Base-by-base conservation (phyloP, 2,329 filamentous ascomycete species). In the Grosmannia penicillata region DNA sequence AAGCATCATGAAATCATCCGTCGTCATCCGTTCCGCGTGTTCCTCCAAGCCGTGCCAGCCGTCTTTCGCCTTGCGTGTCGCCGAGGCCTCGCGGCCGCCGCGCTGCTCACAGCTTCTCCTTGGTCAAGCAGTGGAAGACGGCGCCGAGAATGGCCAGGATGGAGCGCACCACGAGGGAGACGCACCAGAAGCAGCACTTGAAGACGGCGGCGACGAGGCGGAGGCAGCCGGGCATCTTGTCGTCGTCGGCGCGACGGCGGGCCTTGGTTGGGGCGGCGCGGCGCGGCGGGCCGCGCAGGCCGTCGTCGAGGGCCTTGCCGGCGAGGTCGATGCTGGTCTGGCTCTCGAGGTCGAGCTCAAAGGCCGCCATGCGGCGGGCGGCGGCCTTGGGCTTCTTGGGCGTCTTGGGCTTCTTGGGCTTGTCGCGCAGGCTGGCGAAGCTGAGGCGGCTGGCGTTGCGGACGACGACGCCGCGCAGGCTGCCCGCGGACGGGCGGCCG, bases 321-420 rank as follows among this genome's bases (percentile, higher is more conserved):
- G 56, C 55, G 14, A 63, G 48, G 45, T 63, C 68, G 29, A 46
- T 39, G 38, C 61, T 64, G 7, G 61, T 58, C 54, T 78, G 75
- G 50, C 73, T 78, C 55, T 78, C 75, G 6, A 79, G 53, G 46
- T 79, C 75, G 27, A 78, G 56, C 52, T 72, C 75, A 41, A 77
- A 69, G 47, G 69, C 65, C 46, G 76, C 69, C 50, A 71, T 62
- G 45, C 61, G 63, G 53, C 53, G 39, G 34, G 24, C 28, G n/a
- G 27, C 19, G 32, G 18, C 27, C 38, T 38, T 38, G 18, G 54
- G 53, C 47, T 55, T 57, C 48, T 49, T 53, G n/a, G 27, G n/a
- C 32, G 40, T 41, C 44, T 49, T 50, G 42, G 52, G 51, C 25
- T 53, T 41, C 45, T 43, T 45, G 33, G 36, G 11, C 55, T 28